Base-by-base conservation (phyloP, 345 rosid species). In the Cardamine chenopodiifolia region DNA sequence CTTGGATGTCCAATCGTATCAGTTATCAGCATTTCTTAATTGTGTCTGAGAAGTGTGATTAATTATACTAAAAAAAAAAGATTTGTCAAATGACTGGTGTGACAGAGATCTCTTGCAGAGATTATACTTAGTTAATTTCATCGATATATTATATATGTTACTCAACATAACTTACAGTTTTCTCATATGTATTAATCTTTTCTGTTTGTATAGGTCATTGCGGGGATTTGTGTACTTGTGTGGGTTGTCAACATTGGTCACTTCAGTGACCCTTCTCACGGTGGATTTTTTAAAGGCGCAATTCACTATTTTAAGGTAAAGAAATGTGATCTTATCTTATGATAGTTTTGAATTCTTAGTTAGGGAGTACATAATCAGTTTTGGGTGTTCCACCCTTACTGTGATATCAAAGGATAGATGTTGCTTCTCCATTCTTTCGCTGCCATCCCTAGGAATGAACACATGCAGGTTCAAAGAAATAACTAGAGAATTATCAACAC, bases 211-310 rank as follows among this genome's bases (percentile, higher is more conserved):
- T 67, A 95, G 99, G 99, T 95, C 68, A 95, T 95, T 87, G 98
- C 98, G 55, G 98, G 98, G 56, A 95, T 95, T 77, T 95, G 99
- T 80, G 81, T 90, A 26, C 84, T 95, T 71, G 98, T 95, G 68
- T 95, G 99, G 99, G 81, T 95, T 73, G 98, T 95, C 77, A 95
- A 95, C 85, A 95, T 95, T 73, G 97, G 98, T 58, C 99, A 95
- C 76, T 95, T 95, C 54, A 90, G 82, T 58, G 99, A 95, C 71
- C 98, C 97, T 85, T 81, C 98, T 49, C 99, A 95, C 72, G 99
- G 99, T 47, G 97, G 99, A 60, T 86, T 92, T 82, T 74, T 95
- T 77, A 91, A 86, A 54, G 99, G 99, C 57, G 99, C 99, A 63
- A 88, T 95, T 81, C 99, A 92, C 83, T 95, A 95, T 81, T 92